phyloP scores from a whole-genome alignment of 2,329 filamentous ascomycete species.

The Conoideocrella luteorostrata region DNA sequence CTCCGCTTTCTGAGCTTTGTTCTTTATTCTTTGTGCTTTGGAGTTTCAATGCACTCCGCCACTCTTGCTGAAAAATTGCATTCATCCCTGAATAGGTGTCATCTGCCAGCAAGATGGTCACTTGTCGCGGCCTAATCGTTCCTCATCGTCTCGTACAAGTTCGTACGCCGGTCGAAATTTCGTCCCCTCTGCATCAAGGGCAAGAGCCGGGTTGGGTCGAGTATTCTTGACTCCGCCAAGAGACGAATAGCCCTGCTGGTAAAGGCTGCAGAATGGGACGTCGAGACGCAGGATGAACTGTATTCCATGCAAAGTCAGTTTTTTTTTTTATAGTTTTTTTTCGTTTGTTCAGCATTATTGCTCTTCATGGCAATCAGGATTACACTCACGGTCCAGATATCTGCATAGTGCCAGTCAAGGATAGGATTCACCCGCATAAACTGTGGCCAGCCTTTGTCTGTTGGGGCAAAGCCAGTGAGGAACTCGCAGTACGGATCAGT shows the following conservation, averaged over 20 bases:
- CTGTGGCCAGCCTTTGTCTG: conserved; percentile 81
- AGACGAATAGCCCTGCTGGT: conserved; percentile 84
- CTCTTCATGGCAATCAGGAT: no score
- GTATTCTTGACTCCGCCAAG: conserved; percentile 89
- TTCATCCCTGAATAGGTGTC: no score
- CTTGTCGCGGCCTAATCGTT: conserved; percentile 67
- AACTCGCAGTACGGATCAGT: conserved; percentile 85
- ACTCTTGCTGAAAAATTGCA: no score
- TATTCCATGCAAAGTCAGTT: not conserved
- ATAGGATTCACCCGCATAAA: conserved; percentile 95
- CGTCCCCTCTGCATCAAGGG: conserved; percentile 26
- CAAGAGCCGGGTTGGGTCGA: conserved; percentile 74
- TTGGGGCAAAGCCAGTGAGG: conserved; percentile 77
- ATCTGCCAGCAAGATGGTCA: conserved; percentile 13
- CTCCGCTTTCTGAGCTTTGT: no score
- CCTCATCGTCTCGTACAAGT: conserved; percentile 66
- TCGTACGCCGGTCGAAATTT: conserved; percentile 69
- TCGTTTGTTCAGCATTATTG: no score
- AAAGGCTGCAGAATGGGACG: conserved; percentile 79
- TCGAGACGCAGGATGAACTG: conserved; percentile 74
- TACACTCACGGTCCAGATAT: conserved; percentile 89
- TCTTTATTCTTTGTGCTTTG: no score
- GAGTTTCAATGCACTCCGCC: no score
- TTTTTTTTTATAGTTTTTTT: no score
- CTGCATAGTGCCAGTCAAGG: conserved; percentile 94